Evolutionary conservation across 148 eudicot species (phyloP), one percentile per base, ranked within the genome.

Genomic region (Arbutus unedo): DNA sequence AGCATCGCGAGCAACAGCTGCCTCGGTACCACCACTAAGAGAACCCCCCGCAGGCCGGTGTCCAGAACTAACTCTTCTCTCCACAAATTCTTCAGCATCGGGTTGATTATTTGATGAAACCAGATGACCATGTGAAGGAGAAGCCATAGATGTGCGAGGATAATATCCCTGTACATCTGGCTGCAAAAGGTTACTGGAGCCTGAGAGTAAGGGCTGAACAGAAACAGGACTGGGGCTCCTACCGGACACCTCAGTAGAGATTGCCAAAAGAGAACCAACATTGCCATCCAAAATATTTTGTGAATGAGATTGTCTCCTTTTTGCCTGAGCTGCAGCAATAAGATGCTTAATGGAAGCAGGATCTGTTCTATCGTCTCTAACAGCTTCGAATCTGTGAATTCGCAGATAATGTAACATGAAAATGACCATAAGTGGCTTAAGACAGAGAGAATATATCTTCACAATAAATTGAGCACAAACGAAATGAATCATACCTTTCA

Each of bases 1-100:
- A 85, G 99, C 96, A 90, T 96, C 99, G 78, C 99, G 98, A 73
- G 97, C 95, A 91, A 96, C 95, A 84, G 99, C 95, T 71, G 99
- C 99, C 81, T 96, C 99, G 54, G 98, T 96, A 57, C 92, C 97
- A 70, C 97, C 97, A 88, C 97, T 96, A 51, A 94, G 91, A 18
- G 93, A 88, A 74, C 90, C 90, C 64, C 85, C 93, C 74, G 88
- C 90, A 84, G 85, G 84, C 60, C 77, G 89, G 56, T 86, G 91
- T 53, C 90, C 95, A 47, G 91, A 92, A 79, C 91, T 84, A 44
- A 82, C 78, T 81, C 93, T 88, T 86, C 83, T 88, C 81, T 92
- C 97, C 82, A 90, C 95, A 79, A 81, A 80, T 77, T 90, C 94
- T 79, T 91, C 98, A 71, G 80, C 81, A 54, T 85, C 93, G 31